Conservation (phyloP, 352 stramenopile genomes). For the Pythium phragmitis region DNA sequence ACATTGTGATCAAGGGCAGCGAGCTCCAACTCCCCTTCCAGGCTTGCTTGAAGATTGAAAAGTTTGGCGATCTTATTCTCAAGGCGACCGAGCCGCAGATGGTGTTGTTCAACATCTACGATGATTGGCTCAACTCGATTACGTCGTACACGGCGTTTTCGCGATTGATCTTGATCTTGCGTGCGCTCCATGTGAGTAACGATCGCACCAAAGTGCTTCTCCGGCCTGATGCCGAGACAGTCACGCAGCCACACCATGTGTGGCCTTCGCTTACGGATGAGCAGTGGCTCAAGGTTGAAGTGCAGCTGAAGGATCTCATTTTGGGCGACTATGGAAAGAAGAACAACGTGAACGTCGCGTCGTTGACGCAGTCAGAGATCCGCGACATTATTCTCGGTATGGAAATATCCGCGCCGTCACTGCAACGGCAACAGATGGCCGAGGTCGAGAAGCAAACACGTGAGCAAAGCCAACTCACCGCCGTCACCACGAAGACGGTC, state of each 20-base stretch:
- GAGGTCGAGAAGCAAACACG: constrained; percentile 99
- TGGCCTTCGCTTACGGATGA: constrained; percentile 99
- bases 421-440: constrained; percentile 99
- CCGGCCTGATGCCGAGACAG: constrained; percentile 97
- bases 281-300: constrained; percentile 99
- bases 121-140: constrained; percentile 99
- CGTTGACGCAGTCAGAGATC: constrained; percentile 99
- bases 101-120: constrained; percentile 99
- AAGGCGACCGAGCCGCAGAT: constrained; percentile 99
- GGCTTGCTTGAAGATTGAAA: constrained; percentile 99
- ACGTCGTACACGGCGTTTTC: constrained; percentile 99
- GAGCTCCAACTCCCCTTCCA: constrained; percentile 99
- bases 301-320: constrained; percentile 99
- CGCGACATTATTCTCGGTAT: constrained; percentile 99
- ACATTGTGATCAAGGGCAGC: constrained; percentile 99
- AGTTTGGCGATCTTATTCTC: constrained; percentile 99
- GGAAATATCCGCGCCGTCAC: constrained; percentile 98
- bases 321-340: constrained; percentile 99
- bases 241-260: constrained; percentile 98
- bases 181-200: constrained; percentile 97
- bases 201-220: constrained; percentile 96
- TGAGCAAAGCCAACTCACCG: constrained; percentile 98
- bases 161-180: constrained; percentile 98
- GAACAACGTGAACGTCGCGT: constrained; percentile 99
- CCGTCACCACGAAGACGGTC: constrained; percentile 98